phyloP scores from a whole-genome alignment of 805 yeast genomes.

The Myxozyma udenii region DNA sequence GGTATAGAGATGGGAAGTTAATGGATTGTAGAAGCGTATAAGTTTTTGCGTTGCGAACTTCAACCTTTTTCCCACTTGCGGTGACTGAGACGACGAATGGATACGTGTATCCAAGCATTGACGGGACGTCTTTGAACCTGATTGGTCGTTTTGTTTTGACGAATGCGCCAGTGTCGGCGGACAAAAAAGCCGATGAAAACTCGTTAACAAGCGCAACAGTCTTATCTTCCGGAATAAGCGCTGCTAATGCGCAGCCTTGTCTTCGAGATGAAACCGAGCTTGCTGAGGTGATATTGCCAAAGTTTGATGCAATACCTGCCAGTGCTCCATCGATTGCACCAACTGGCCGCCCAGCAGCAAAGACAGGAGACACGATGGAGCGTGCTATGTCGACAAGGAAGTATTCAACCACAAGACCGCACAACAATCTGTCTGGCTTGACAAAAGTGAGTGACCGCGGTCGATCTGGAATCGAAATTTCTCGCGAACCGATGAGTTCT shows the following conservation, averaged over 20 bases:
- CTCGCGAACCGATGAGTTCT: conserved; percentile 22
- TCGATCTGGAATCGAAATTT: conserved; percentile 22
- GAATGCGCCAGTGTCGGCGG: conserved; percentile 12
- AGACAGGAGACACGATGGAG: conserved; percentile 16
- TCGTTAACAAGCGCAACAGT: conserved; percentile 22
- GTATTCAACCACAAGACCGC: conserved; percentile 25
- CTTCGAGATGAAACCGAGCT: conserved; percentile 23
- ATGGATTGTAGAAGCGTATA: conserved; percentile 41
- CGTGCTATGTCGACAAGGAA: conserved; percentile 22
- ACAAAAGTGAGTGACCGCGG: conserved; percentile 25
- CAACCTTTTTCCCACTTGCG: conserved; percentile 35
- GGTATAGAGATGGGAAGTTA: conserved; percentile 31
- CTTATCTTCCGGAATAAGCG: conserved; percentile 15
- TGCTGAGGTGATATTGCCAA: conserved; percentile 14
- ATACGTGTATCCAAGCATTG: conserved; percentile 38
- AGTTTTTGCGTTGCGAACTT: conserved; percentile 42
- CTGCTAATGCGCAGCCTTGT: conserved; percentile 23
- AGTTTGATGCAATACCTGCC: conserved; percentile 22
- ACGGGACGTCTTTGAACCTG: conserved; percentile 32
- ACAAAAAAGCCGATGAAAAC: conserved; percentile 19
- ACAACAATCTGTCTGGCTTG: conserved; percentile 16
- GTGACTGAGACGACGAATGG: conserved; percentile 43
- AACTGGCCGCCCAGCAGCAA: conserved; percentile 25
- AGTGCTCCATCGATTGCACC: conserved; percentile 33
- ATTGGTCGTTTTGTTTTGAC: conserved; percentile 16